Base-by-base conservation (phyloP, 2,329 filamentous ascomycete species). In the Claviceps sp. region DNA sequence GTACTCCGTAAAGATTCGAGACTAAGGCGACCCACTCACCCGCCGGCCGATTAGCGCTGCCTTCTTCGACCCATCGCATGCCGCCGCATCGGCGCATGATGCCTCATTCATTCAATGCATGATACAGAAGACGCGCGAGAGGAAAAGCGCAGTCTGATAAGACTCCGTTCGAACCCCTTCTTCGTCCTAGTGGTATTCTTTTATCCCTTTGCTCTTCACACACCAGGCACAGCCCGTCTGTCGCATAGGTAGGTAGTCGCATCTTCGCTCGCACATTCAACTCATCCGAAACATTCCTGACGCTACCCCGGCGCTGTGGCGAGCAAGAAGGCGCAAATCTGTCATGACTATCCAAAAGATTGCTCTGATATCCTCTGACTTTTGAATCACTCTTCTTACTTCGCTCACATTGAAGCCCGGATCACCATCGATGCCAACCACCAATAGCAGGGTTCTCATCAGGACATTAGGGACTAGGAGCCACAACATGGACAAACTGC, bases 401-500 rank as follows among this genome's bases (percentile, higher is more conserved):
- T 34, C 9, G 30, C 30, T 34, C 3, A 11, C 30, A 11, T 34
- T 11, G 30, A 34, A 11, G 30, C 30, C 30, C 9, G 30, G 30
- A 34, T 4, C 30, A 30, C 22, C 41, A 43, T 43, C 20, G 1
- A 24, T 22, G 13, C 13, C 42, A 22, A 41, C 41, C 18, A 42
- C 8, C 18, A 8, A 13, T 22, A 22, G 9, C 41, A 43, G 11
- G 3, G 7, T 14, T 24, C 20, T 22, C 2, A 24, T 16, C 42
- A 24, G 14, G 13, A 26, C n/a, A 3, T 34, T 34, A 9, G 7
- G 18, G 16, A 24, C 22, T 2, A 6, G 20, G 9, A 45, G 22
- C 48, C 22, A 18, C 22, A 50, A 8, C 55, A 72, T 72, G 70
- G 69, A 72, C 57, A 70, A 66, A 58, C 64, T 72, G 52, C 65